Base-by-base conservation (phyloP, 2,329 filamentous ascomycete species). In the Drechslera avenae region DNA sequence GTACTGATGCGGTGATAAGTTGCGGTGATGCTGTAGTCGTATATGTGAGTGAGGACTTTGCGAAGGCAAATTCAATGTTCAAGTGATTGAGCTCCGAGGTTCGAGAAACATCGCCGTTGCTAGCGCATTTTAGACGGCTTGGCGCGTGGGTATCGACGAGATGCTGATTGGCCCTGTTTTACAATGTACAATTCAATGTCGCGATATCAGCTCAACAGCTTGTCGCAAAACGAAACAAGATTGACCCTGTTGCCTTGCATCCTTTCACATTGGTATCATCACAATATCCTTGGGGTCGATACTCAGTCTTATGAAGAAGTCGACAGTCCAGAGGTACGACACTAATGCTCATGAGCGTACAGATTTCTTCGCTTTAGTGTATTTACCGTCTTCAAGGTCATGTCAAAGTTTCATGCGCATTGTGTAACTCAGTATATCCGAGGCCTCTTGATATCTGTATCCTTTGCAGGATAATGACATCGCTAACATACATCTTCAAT, bases 401-500 rank as follows among this genome's bases (percentile, higher is more conserved):
- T 28, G 10, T 3, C 26, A 12, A 28, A 13, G 3, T 2, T 28
- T 12, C 2, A 28, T 28, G 10, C 10, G 9, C 9, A 9, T 28
- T 28, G 10, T 13, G 26, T 28, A 2, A 28, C 12, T 3, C 10
- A 8, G 26, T 28, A 28, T 28, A 8, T 28, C 26, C 9, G 26
- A 28, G 26, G 10, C 26, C 19, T 36, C 33, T 30, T 30, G 1
- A 26, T 33, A n/a, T 43, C n/a, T 12, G 8, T 9, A 9, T 10
- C 21, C 32, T 14, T 28, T 10, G 10, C 26, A 12, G 12, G 26
- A 10, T 28, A 13, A 28, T 9, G 10, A 10, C 26, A 8, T 6
- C 3, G 9, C 23, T 43, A 72, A 50, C 89, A 93, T 18, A 91
- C 79, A 74, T 92, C 86, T 75, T 92, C 89, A 44, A 89, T 78